These are phyloP conservation scores for Solanum verrucosum DNA, from an alignment of 257 asterid species.

Conservation along the genomic window DNA sequence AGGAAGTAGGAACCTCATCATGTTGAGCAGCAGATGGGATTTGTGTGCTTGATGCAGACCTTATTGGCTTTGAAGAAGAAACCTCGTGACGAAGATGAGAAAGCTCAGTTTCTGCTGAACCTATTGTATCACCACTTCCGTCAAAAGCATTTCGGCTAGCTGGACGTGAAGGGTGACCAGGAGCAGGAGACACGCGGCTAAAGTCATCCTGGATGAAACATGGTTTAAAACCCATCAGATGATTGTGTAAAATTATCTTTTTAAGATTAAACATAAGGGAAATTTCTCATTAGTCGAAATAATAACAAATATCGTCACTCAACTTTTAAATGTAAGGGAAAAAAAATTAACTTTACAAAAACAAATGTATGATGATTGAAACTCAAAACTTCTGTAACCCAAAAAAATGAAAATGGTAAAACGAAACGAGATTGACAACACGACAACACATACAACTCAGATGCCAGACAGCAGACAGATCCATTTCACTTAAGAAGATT, in stretches of 20 bases:
- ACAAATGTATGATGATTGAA: not conserved
- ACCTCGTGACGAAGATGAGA: slow-evolving; percentile 46
- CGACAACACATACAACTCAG: not conserved
- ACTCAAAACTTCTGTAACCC: not conserved
- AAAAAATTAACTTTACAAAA: not conserved
- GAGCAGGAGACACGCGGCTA: slow-evolving; percentile 40
- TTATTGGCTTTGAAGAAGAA: slow-evolving; percentile 36
- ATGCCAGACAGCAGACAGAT: not conserved
- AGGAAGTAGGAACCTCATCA: slow-evolving; percentile 43
- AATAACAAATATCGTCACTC: not conserved
- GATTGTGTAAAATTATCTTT: not conserved
- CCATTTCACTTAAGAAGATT: not conserved
- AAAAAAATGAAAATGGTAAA: not conserved
- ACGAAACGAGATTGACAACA: not conserved
- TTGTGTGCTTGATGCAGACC: slow-evolving; percentile 35
- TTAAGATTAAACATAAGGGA: not conserved
- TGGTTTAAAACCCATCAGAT: not conserved
- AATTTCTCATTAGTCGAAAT: not conserved
- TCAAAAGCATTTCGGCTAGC: slow-evolving; percentile 70
- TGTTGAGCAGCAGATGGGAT: slow-evolving; percentile 45
- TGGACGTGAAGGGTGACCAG: slow-evolving; percentile 78
- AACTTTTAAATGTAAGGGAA: not conserved
- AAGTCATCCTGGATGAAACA: slow-evolving; percentile 61
- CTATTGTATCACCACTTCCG: slow-evolving; percentile 36
- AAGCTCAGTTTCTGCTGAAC: slow-evolving; percentile 56